Evolutionary conservation across 495 filamentous ascomycete species (phyloP), one percentile per base, ranked within the genome.

Genomic region (Halenospora varia): DNA sequence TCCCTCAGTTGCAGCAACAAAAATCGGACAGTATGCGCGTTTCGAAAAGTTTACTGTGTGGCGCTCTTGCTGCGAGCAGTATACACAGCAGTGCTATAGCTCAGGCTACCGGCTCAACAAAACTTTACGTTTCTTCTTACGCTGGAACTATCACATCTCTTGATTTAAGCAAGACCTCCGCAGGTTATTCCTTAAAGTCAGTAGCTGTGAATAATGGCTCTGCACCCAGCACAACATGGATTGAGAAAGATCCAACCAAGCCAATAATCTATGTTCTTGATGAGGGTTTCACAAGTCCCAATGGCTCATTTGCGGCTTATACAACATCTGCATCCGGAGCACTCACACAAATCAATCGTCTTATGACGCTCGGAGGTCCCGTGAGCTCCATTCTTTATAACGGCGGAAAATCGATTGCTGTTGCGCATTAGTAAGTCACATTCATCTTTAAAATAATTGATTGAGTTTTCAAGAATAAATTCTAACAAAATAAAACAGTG

Each of bases 51-150:
- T n/a, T n/a, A n/a, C n/a, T n/a, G n/a, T n/a, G n/a, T n/a, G n/a
- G n/a, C n/a, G n/a, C n/a, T n/a, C n/a, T n/a, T n/a, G n/a, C n/a
- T n/a, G n/a, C n/a, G n/a, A n/a, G n/a, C n/a, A n/a, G n/a, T n/a
- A n/a, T n/a, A n/a, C n/a, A n/a, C n/a, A n/a, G n/a, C n/a, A n/a
- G n/a, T n/a, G n/a, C n/a, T n/a, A n/a, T n/a, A n/a, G n/a, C n/a
- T n/a, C n/a, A n/a, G n/a, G 13, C 29, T 13, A 62, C 68, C 25
- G 69, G 68, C 24, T 68, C 73, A 42, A 70, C 62, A 44, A 73
- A 71, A 48, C 73, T 88, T 66, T 86, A 80, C 70, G 81, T 78
- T 56, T 76, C 81, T 11, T 84, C 84, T 22, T 88, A 88, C 74
- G 72, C 71, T 52, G 83, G 83, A 46, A 75, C 70, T 26, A 68